These are phyloP conservation scores for Eucalyptus cloeziana DNA, from an alignment of 345 rosid species.

Conservation along the genomic window DNA sequence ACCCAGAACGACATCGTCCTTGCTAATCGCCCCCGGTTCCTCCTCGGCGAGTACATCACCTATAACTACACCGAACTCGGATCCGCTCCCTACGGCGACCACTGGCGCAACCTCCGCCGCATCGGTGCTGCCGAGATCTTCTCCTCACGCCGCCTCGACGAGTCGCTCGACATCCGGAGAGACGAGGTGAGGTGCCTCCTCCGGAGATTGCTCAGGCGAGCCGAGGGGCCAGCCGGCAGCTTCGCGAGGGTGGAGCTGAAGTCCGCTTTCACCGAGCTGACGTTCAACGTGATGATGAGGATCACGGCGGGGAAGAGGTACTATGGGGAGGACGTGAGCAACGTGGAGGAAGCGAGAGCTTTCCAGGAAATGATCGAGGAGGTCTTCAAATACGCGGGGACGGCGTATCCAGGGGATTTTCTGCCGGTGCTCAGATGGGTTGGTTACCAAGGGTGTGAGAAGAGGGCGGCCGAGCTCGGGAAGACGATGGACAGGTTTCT, in stretches of 20 bases:
- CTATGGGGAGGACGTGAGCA: conserved; percentile 7
- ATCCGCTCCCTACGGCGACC: conserved; percentile 22
- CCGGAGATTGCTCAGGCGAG: not conserved
- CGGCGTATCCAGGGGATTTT: conserved; percentile 19
- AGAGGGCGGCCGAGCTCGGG: not conserved
- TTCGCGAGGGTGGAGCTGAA: conserved; percentile 1
- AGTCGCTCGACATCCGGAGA: not conserved
- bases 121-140: conserved; percentile 15
- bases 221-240: not conserved
- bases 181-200: conserved; percentile 9
- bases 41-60: not conserved
- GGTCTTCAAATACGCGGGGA: not conserved
- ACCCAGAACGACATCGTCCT: conserved; percentile 8
- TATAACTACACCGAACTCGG: conserved; percentile 12
- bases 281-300: conserved; percentile 3
- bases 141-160: conserved; percentile 14
- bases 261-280: not conserved
- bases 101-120: conserved; percentile 38
- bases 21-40: conserved; percentile 6
- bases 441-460: not conserved
- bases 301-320: not conserved
- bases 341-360: conserved; percentile 3
- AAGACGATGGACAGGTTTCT: conserved; percentile 11
- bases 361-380: conserved; percentile 10
- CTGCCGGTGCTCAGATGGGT: conserved; percentile 23